These are phyloP conservation scores for Podosphaera aphanis DNA, from an alignment of 2,329 filamentous ascomycete genomes.

Conservation along the genomic window DNA sequence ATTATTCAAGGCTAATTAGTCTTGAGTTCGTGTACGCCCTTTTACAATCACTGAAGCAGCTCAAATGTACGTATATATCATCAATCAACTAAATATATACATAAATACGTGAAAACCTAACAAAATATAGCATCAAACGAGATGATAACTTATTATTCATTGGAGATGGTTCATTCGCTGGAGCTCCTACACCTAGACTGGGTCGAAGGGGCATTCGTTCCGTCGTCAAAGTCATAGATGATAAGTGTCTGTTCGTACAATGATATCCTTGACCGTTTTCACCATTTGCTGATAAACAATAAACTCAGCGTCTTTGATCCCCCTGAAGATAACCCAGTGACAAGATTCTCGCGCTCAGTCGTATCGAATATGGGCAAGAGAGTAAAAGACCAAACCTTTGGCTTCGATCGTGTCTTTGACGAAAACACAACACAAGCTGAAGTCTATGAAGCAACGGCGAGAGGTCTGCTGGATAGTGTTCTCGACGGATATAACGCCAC, in stretches of 20 bases:
- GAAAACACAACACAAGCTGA: slow-evolving; percentile 80
- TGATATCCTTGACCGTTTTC: no score
- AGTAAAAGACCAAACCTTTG: slow-evolving; percentile 93
- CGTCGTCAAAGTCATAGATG: slow-evolving; percentile 90
- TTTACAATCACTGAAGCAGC: slow-evolving; percentile 83
- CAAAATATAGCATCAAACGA: slow-evolving; percentile 20
- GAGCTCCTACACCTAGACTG: slow-evolving; percentile 60
- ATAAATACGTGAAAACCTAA: no score
- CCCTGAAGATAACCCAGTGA: slow-evolving; percentile 79
- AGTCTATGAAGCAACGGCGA: slow-evolving; percentile 85
- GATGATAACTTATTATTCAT: slow-evolving; percentile 82
- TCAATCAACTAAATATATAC: not conserved
- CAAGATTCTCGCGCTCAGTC: slow-evolving; percentile 63
- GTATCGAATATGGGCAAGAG: slow-evolving; percentile 61
- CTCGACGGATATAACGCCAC: slow-evolving; percentile 97
- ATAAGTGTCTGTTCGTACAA: slow-evolving; percentile 65
- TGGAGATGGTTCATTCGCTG: slow-evolving; percentile 91
- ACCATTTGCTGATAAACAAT: no score
- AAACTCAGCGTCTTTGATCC: slow-evolving; percentile 84
- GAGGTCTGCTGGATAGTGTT: slow-evolving; percentile 74
- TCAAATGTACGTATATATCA: slow-evolving; percentile 36
- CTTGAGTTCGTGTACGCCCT: slow-evolving; percentile 40
- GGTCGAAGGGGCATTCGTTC: slow-evolving; percentile 67
- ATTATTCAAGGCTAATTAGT: slow-evolving; percentile 5
- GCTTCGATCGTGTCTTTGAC: slow-evolving; percentile 91